phyloP scores from a whole-genome alignment of 2,329 filamentous ascomycete species.

The Huntiella savannae region DNA sequence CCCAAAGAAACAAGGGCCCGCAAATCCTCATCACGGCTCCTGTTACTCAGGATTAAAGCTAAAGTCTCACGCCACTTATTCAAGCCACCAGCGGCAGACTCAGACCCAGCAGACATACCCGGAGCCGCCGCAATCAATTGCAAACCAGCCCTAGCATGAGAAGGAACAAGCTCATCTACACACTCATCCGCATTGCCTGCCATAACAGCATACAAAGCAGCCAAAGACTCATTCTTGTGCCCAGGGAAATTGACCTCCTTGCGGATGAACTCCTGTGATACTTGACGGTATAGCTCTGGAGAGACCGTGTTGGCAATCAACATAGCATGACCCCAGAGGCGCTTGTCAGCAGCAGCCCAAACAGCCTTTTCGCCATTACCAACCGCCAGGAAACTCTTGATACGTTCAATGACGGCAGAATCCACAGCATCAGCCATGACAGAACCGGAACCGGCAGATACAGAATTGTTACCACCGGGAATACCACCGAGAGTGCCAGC shows the following conservation, averaged over 20 bases:
- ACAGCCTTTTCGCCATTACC: conserved; percentile 83
- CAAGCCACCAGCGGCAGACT: conserved; percentile 60
- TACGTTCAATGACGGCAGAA: conserved; percentile 45
- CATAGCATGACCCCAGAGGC: conserved; percentile 92
- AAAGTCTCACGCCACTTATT: conserved; percentile 91
- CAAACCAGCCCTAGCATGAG: conserved; percentile 77
- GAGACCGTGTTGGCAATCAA: conserved; percentile 65
- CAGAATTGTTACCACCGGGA: conserved; percentile 18
- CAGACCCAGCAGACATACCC: conserved; percentile 26
- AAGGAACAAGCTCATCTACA: conserved; percentile 84
- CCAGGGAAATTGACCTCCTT: conserved; percentile 77
- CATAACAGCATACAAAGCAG: conserved; percentile 81
- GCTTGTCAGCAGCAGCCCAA: conserved; percentile 82
- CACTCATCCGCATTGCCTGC: conserved; percentile 89
- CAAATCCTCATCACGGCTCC: conserved; percentile 55
- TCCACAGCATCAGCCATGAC: conserved; percentile 45
- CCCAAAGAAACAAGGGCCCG: conserved; percentile 65
- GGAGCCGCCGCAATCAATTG: conserved; percentile 70
- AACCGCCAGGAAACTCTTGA: conserved; percentile 53
- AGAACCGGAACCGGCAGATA: too few species aligned
- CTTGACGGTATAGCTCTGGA: conserved; percentile 72
- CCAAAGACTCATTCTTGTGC: conserved; percentile 68
- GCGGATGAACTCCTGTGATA: conserved; percentile 85
- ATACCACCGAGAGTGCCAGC: background rate
- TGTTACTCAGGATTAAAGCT: conserved; percentile 69